A percentile compares a stretch with the other conserved stretches of the same genome.
phyloP scores from a whole-genome alignment of 805 yeast genomes.

The Candida schatavii region DNA sequence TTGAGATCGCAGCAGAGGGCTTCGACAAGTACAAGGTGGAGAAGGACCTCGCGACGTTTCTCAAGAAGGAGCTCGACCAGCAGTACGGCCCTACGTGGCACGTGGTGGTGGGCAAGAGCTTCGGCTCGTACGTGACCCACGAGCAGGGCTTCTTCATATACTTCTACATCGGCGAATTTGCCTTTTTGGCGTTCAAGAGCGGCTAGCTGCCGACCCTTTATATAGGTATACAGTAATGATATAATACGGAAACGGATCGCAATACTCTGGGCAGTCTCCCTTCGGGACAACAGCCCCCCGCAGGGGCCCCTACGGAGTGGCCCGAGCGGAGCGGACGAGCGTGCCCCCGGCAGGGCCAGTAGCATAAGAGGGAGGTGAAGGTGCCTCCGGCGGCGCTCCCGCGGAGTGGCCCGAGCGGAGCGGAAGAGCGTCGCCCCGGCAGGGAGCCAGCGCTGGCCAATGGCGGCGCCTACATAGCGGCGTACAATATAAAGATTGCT shows the following conservation, averaged over 20 bases:
- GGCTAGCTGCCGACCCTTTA: slow-evolving; percentile 29
- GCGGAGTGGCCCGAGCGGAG: no score
- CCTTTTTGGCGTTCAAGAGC: slow-evolving; percentile 68
- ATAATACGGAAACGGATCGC: neutral
- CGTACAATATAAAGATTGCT: no score
- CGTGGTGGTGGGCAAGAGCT: slow-evolving; percentile 74
- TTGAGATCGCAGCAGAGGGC: slow-evolving; percentile 47
- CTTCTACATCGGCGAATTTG: slow-evolving; percentile 66
- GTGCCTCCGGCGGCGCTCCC: no score
- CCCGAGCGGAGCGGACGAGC: no score
- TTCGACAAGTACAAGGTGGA: slow-evolving; percentile 43
- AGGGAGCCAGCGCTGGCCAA: no score
- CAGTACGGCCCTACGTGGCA: slow-evolving; percentile 75
- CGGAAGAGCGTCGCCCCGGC: no score
- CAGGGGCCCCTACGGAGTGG: no score
- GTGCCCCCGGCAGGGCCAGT: no score
- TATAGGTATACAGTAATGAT: neutral
- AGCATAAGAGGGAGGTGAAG: no score
- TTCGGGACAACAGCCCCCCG: neutral
- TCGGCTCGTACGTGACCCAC: slow-evolving; percentile 78
- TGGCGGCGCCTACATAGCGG: no score
- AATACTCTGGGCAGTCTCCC: no score
- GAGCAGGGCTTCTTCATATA: slow-evolving; percentile 71
- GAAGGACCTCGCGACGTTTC: slow-evolving; percentile 61
- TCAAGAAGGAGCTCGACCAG: slow-evolving; percentile 67